A percentile compares a stretch with the other conserved stretches of the same genome.
These are phyloP conservation scores for Phytophthora aleatoria DNA, from an alignment of 352 stramenopile species.

Conservation along the genomic window DNA sequence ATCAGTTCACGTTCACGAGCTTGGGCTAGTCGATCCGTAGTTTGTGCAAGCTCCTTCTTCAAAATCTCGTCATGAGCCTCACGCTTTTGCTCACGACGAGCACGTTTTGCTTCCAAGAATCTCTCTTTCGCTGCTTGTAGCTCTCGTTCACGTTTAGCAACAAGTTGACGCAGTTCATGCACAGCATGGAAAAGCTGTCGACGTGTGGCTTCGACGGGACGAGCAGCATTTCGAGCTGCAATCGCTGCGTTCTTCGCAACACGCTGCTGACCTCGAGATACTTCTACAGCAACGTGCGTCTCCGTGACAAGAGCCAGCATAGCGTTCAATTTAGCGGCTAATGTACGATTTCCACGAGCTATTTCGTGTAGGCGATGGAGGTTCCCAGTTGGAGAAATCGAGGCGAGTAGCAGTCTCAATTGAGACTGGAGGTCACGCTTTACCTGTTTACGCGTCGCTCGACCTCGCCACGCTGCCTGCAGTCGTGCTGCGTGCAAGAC, in stretches of 20 bases:
- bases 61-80: constrained; percentile 19
- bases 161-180: constrained; percentile 38
- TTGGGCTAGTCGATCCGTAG: constrained; percentile 40
- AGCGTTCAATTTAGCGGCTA: constrained; percentile 47
- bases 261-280: constrained; percentile 20
- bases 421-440: constrained; percentile 49
- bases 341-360: constrained; percentile 27
- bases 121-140: constrained; percentile 37
- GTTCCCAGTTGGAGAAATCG: constrained; percentile 59
- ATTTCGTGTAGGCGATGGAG: constrained; percentile 67
- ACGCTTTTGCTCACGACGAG: constrained; percentile 19
- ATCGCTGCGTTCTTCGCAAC: constrained; percentile 40
- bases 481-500: constrained; percentile 39
- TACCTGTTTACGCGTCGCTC: constrained; percentile 37
- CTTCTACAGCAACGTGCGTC: constrained; percentile 48
- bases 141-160: constrained; percentile 33
- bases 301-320: constrained; percentile 67
- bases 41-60: constrained; percentile 27
- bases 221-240: constrained; percentile 36
- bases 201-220: constrained; percentile 45
- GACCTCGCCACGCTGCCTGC: constrained; percentile 57
- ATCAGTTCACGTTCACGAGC: constrained; percentile 45
- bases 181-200: constrained; percentile 60
- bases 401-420: constrained; percentile 47
- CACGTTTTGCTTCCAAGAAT: constrained; percentile 32